Evolutionary conservation across 108 stramenopile genomes (phyloP), one percentile per base, ranked within the genome.

Genomic region (Nitzschia putrida): DNA sequence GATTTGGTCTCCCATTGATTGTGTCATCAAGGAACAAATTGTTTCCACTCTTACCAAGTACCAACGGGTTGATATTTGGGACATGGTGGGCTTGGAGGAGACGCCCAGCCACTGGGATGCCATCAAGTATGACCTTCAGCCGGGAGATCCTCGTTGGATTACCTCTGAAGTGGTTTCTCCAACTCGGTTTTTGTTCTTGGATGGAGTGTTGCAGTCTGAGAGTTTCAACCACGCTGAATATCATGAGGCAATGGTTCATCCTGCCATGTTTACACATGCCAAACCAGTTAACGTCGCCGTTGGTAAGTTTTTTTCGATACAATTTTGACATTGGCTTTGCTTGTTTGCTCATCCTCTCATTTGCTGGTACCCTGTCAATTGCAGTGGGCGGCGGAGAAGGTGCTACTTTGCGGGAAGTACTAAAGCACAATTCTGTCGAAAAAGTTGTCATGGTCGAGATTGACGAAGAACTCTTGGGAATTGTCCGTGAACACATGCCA

Each of bases 211-310:
- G 29, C 67, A 79, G 79, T 68, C 56, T 29, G 12, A 67, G 22
- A 41, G 44, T 34, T 22, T 38, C 24, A 57, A 24, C 29, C 58
- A 66, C 44, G 50, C 37, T 26, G 79, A 89, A 72, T 94, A 90
- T 63, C 96, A 97, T 75, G 96, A 97, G 74, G 59, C 86, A 13
- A 80, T 97, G 22, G 95, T 97, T 7, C 96, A 97, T 72, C 94
- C 96, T 41, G 95, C 90, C 34, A 92, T 97, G 91, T 85, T 97
- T 55, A 65, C 88, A 18, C 95, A 95, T 65, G 71, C 90, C 10
- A 72, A 85, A 60, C 95, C 96, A 7, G 91, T 85, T 53, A 68
- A 61, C 42, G 94, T 95, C n/a, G 71, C 71, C 38, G 44, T 63
- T 47, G 44, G 61, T 38, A 61, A 7, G 47, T 18, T 64, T n/a